Percentiles rank a stretch among this genome's conserved stretches.
These are phyloP conservation scores for Purpureocillium takamizusanense DNA, from an alignment of 2,329 filamentous ascomycete species.

Conservation along the genomic window DNA sequence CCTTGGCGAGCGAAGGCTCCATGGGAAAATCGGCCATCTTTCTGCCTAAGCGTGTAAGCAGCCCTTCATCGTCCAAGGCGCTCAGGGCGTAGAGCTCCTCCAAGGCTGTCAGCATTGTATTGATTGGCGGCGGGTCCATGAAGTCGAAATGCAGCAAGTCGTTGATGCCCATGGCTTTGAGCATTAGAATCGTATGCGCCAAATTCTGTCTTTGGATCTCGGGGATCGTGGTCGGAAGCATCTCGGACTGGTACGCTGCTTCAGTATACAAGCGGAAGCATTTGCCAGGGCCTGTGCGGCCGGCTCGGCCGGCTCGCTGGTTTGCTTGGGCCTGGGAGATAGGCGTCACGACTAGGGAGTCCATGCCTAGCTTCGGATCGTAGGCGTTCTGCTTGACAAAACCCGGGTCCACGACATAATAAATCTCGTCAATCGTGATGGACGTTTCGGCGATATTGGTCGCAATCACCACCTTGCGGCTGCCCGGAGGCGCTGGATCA, in stretches of 20 bases:
- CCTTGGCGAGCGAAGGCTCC: slow-evolving; percentile 87
- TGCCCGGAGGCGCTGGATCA: slow-evolving; percentile 78
- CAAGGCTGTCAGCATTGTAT: slow-evolving; percentile 92
- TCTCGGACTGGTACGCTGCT: slow-evolving; percentile 89
- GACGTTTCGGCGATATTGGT: slow-evolving; percentile 98
- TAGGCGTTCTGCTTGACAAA: slow-evolving; percentile 98
- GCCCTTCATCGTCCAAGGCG: slow-evolving; percentile 88
- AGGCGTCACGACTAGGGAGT: slow-evolving; percentile 87
- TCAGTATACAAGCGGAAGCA: slow-evolving; percentile 95
- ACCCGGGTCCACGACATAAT: slow-evolving; percentile 92
- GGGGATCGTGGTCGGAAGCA: slow-evolving; percentile 91
- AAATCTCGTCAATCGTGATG: slow-evolving; percentile 96
- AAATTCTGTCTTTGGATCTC: slow-evolving; percentile 95
- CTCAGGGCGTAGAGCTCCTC: slow-evolving; percentile 91
- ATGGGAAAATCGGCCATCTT: slow-evolving; percentile 99
- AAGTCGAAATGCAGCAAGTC: slow-evolving; percentile 96
- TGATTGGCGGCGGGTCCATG: slow-evolving; percentile 96
- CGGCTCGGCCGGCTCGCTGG: slow-evolving; percentile 85
- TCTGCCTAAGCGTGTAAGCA: slow-evolving; percentile 81
- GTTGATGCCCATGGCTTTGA: slow-evolving; percentile 99
- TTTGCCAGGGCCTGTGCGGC: slow-evolving; percentile 90
- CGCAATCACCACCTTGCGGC: slow-evolving; percentile 89
- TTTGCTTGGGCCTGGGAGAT: slow-evolving; percentile 96
- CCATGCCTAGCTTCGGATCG: slow-evolving; percentile 96
- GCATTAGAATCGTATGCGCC: slow-evolving; percentile 87